phyloP scores from a whole-genome alignment of 2,329 filamentous ascomycete genomes.

The Venturia carpophila region DNA sequence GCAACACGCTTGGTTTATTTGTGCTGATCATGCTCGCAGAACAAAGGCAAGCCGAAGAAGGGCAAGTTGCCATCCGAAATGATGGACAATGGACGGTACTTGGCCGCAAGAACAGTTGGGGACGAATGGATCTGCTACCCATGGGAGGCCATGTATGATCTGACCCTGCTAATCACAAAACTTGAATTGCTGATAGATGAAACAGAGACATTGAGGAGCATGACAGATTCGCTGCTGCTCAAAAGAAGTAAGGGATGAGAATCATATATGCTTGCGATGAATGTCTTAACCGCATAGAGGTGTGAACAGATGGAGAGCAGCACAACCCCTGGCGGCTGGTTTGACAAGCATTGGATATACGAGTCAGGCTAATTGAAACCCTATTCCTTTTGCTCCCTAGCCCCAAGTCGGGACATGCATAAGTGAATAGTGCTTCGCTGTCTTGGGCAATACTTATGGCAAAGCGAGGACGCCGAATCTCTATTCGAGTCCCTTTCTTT shows the following conservation, averaged over 20 bases:
- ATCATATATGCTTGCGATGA: not conserved
- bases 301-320: not conserved
- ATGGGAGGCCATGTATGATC: constrained; percentile 74
- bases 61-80: constrained; percentile 73
- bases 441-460: no score
- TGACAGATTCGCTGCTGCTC: constrained; percentile 57
- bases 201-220: constrained; percentile 80
- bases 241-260: constrained; percentile 6
- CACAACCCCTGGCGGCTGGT: not conserved
- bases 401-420: no score
- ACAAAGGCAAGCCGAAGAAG: constrained; percentile 98
- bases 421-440: no score
- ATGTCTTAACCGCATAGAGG: not conserved
- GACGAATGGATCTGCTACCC: constrained; percentile 99
- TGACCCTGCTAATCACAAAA: constrained; percentile 1
- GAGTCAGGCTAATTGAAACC: not conserved
- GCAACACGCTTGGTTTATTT: constrained; percentile 6
- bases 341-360: not conserved
- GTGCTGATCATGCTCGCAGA: constrained; percentile 44
- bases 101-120: constrained; percentile 78
- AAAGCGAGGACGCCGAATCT: no score
- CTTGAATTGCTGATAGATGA: constrained; percentile 23
- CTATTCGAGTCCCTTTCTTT: no score
- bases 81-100: constrained; percentile 63
- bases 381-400: not conserved